Base-by-base conservation (phyloP, 176 grass and related monocot species). In the Oryza meridionalis region DNA sequence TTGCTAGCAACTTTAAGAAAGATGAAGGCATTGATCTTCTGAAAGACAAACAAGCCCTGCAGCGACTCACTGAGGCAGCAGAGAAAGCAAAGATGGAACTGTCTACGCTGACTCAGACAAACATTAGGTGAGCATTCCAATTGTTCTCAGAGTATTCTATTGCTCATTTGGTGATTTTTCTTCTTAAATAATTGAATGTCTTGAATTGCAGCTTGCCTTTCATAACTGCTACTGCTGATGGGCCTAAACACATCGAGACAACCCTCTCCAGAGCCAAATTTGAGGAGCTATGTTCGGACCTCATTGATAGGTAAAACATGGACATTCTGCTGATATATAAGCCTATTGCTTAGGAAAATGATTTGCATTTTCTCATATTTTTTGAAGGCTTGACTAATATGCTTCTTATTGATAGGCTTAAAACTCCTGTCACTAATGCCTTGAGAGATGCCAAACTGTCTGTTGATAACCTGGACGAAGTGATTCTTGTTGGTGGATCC, bases 1-100 rank as follows among this genome's bases (percentile, higher is more conserved):
- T 96, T 81, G 90, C 96, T 90, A 78, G 35, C 55, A 86, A 81
- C 86, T 99, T 99, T 72, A 99, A 99, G 91, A 92, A 89, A 84
- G 89, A 99, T 82, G 96, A 99, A 73, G 91, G 96, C 49, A 96
- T 99, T 55, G 88, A 96, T 89, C 87, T 99, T 84, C 80, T 99
- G 17, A 96, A 96, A 84, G 93, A 99, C 70, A 99, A 99, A 82
- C 96, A 99, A 94, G 96, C 93, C 11, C 96, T 99, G 81, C 96
- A 99, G 75, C 88, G 93, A 58, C 90, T 99, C 67, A 99, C 93
- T 11, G 96, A 99, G 86, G 92, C 96, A 51, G 93, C 96, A 49
- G 96, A 99, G 81, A 99, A 99, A 87, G 91, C 96, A 14, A 99
- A 99, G 80, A 96, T 99, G 96, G 96, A 99, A 86, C 63, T 99